Conservation (phyloP, 2,329 filamentous ascomycete species). For the Rosellinia necatrix region DNA sequence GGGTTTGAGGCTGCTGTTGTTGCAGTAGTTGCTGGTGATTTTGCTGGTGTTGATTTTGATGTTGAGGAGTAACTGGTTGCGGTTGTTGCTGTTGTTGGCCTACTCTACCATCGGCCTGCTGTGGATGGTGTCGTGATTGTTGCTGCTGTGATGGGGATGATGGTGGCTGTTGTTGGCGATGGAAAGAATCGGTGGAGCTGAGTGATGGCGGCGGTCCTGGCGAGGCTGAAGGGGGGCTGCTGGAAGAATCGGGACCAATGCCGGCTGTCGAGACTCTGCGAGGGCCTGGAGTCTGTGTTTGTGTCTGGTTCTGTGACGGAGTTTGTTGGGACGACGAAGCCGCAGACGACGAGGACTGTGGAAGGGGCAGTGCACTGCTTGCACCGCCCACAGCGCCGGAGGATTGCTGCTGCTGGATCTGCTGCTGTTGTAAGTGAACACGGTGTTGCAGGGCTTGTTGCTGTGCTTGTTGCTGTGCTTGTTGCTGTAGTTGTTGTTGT, state of each 20-base stretch:
- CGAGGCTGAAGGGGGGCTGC: constrained; percentile 52
- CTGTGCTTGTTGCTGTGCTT: constrained; percentile 39
- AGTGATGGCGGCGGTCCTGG: constrained; percentile 44
- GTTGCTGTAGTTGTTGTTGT: constrained; percentile 37
- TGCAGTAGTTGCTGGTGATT: constrained; percentile 26
- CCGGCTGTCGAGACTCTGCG: constrained; percentile 36
- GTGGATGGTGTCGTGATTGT: constrained; percentile 33
- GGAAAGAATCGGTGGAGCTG: constrained; percentile 56
- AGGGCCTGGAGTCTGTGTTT: constrained; percentile 28
- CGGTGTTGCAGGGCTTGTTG: constrained; percentile 42
- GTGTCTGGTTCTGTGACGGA: no score
- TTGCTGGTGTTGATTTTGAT: constrained; percentile 31
- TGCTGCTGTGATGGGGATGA: constrained; percentile 27
- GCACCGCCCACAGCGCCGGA: constrained; percentile 35
- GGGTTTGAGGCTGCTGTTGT: constrained; percentile 28
- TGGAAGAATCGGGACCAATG: constrained; percentile 30
- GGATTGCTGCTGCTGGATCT: constrained; percentile 31
- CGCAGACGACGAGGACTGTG: constrained; percentile 29
- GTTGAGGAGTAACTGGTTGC: constrained; percentile 16
- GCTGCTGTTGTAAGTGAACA: constrained; percentile 33
- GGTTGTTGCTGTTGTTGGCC: constrained; percentile 27
- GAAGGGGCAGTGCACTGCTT: constrained; percentile 39
- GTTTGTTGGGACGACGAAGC: constrained; percentile 30
- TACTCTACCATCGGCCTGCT: constrained; percentile 7
- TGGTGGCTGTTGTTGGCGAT: constrained; percentile 33